Base-by-base conservation (phyloP, 371 early-diverging fungal species). In the Mucor saturninus region DNA sequence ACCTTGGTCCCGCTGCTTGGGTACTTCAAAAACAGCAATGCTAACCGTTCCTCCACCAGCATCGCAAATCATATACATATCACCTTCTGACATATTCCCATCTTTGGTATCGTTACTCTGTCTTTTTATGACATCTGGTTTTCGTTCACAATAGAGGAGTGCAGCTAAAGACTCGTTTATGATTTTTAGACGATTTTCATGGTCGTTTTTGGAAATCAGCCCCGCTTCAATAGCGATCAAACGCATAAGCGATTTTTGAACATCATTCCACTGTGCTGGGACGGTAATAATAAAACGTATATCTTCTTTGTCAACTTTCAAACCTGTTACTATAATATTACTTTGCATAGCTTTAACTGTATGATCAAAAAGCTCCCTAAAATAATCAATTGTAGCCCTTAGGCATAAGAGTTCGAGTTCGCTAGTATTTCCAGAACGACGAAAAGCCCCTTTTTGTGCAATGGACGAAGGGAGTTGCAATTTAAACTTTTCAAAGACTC, bases 241-340 rank as follows among this genome's bases (percentile, higher is more conserved):
- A 59, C 81, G 68, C 76, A 80, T 74, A 14, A 70, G 64, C 7
- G 70, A 68, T 54, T 76, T 75, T 30, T 76, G 74, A 10, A 68
- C 65, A 43, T 80, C 81, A 3, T 76, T 64, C 81, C 81, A 80
- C 62, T 74, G 74, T 30, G 81, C 74, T 15, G 81, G 78, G 1
- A 80, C 78, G 0, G 81, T 80, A 28, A 80, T 59, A 39, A 62
- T 32, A 40, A 56, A 62, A 28, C 63, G 63, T 32, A 56, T 62
- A 13, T 32, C 31, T 5, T 40, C 56, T 29, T 56, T 55, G 28
- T 56, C 40, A 15, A 62, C 21, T 21, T 21, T 21, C 21, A 21
- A 21, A 21, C 21, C 21, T 14, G 7, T n/a, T 11, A 28, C n/a
- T 4, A 32, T 29, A 5, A 0, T n/a, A n/a, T n/a, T n/a, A n/a